A percentile compares a stretch with the other conserved stretches of the same genome.
Evolutionary conservation across 768 basidiomycete species (phyloP).

Genomic region (Calvatia gigantea): DNA sequence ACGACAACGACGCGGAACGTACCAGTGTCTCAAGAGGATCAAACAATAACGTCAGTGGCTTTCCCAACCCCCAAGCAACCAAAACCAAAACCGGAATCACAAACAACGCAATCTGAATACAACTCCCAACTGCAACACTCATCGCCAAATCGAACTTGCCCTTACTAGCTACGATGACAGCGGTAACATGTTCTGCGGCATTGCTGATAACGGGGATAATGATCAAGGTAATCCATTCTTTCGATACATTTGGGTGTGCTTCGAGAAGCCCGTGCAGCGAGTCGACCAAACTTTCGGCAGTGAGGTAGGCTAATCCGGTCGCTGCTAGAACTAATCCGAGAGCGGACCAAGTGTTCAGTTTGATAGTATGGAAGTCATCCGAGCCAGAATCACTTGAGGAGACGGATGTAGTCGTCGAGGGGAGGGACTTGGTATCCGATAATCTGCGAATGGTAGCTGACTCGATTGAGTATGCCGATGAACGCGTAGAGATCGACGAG

Average conservation of each 20-base stretch:
- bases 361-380: constrained; percentile 23
- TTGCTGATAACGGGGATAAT: constrained; percentile 40
- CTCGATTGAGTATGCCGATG: neutral
- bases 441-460: constrained; percentile 9
- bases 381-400: constrained; percentile 13
- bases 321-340: constrained; percentile 27
- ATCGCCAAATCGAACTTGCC: constrained; percentile 41
- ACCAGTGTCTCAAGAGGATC: constrained; percentile 37
- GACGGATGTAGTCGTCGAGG: constrained; percentile 21
- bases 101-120: constrained; percentile 40
- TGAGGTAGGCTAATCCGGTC: constrained; percentile 37
- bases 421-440: constrained; percentile 14
- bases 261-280: constrained; percentile 38
- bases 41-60: constrained; percentile 35
- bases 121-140: constrained; percentile 40
- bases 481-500: constrained; percentile 16
- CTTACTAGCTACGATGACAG: constrained; percentile 38
- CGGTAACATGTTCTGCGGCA: constrained; percentile 39
- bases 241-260: constrained; percentile 33
- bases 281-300: constrained; percentile 37
- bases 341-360: constrained; percentile 33
- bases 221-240: constrained; percentile 43
- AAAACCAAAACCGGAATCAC: constrained; percentile 36
- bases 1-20: constrained; percentile 10
- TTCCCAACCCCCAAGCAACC: constrained; percentile 38